Percentiles rank a stretch among this genome's conserved stretches.
Conservation (phyloP, 306 rosid species). For the Cucurbita moschata region DNA sequence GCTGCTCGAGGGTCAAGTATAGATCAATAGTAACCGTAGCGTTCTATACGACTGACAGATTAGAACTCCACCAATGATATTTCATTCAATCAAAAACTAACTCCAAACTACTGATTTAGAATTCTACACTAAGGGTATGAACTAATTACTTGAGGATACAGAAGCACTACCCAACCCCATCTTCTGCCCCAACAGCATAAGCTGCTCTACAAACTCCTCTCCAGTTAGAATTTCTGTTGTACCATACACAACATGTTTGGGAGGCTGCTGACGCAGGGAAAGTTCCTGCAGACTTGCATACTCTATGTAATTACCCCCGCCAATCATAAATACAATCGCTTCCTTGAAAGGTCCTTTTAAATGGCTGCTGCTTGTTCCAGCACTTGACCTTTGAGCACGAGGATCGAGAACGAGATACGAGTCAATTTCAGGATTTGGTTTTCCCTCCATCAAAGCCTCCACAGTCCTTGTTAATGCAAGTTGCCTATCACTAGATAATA, state of each 20-base stretch:
- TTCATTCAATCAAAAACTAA: neutral
- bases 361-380: slow-evolving; percentile 59
- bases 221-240: slow-evolving; percentile 89
- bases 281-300: slow-evolving; percentile 85
- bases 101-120: neutral
- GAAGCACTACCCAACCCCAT: slow-evolving; percentile 69
- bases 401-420: slow-evolving; percentile 70
- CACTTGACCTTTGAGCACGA: slow-evolving; percentile 67
- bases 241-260: slow-evolving; percentile 77
- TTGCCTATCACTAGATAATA: slow-evolving; percentile 78
- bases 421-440: slow-evolving; percentile 84
- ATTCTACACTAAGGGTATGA: slow-evolving; percentile 5
- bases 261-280: slow-evolving; percentile 63
- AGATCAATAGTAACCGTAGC: neutral
- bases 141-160: slow-evolving; percentile 38
- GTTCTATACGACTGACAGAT: neutral
- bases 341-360: slow-evolving; percentile 89
- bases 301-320: slow-evolving; percentile 91
- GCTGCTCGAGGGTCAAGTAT: neutral
- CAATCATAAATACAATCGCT: slow-evolving; percentile 88
- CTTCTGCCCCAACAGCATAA: slow-evolving; percentile 66
- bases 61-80: neutral
- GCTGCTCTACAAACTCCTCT: slow-evolving; percentile 82
- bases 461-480: slow-evolving; percentile 85
- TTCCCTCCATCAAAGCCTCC: slow-evolving; percentile 87